Conservation (phyloP, 805 yeast genomes). For the Hanseniaspora occidentalis region DNA sequence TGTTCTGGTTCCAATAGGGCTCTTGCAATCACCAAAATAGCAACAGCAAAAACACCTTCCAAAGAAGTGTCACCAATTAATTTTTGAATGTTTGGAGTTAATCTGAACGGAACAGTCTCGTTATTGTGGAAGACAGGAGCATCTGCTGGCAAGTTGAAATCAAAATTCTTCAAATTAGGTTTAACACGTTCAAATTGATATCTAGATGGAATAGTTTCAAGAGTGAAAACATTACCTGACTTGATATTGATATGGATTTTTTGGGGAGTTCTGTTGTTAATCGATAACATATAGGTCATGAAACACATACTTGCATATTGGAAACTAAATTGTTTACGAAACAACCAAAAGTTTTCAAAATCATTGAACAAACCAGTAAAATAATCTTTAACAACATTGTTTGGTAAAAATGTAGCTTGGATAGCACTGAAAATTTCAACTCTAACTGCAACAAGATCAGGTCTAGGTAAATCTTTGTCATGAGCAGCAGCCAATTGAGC, state of each 20-base stretch:
- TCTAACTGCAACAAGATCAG: conserved; percentile 77
- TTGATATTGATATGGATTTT: conserved; percentile 73
- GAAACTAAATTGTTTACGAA: conserved; percentile 88
- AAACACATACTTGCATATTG: conserved; percentile 90
- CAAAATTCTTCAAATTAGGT: conserved; percentile 25
- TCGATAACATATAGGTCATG: conserved; percentile 89
- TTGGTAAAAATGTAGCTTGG: conserved; percentile 77
- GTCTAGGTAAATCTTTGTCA: conserved; percentile 87
- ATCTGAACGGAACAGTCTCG: conserved; percentile 90
- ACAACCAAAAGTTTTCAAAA: conserved; percentile 93
- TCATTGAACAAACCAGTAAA: conserved; percentile 57
- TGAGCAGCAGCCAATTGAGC: conserved; percentile 84
- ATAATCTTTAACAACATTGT: conserved; percentile 67
- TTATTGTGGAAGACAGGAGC: conserved; percentile 81
- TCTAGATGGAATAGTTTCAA: conserved; percentile 90
- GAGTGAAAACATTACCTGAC: conserved; percentile 85
- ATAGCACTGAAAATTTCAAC: conserved; percentile 87
- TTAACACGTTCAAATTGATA: conserved; percentile 37
- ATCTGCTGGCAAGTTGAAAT: conserved; percentile 27
- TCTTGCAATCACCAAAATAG: conserved; percentile 73
- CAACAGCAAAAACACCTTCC: conserved; percentile 83
- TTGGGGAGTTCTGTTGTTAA: conserved; percentile 85
- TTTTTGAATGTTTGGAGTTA: conserved; percentile 91
- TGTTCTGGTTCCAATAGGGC: conserved; percentile 86
- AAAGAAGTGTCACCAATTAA: conserved; percentile 88